phyloP scores from a whole-genome alignment of 768 basidiomycete genomes.

The Phlegmacium glaucopus region DNA sequence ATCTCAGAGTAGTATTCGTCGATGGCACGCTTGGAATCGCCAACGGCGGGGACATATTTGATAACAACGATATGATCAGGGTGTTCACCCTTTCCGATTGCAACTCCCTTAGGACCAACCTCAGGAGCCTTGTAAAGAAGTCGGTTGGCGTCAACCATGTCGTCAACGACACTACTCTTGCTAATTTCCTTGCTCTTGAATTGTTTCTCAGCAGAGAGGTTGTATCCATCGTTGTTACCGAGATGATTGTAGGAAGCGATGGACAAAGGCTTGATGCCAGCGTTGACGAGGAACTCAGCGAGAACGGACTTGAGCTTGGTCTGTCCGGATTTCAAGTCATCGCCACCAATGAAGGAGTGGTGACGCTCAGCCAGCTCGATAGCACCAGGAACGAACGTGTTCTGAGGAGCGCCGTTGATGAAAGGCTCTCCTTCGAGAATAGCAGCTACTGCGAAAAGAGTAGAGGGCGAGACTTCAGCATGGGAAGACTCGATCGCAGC shows the following conservation, averaged over 20 bases:
- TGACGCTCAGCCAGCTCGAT: conserved; percentile 89
- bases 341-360: conserved; percentile 92
- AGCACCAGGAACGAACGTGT: conserved; percentile 96
- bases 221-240: conserved; percentile 96
- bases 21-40: conserved; percentile 96
- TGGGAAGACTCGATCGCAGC: conserved; percentile 80
- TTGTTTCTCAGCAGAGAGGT: conserved; percentile 85
- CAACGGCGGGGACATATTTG: conserved; percentile 95
- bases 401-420: conserved; percentile 97
- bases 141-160: conserved; percentile 93
- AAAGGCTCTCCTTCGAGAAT: conserved; percentile 97
- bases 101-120: conserved; percentile 44
- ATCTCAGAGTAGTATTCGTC: conserved; percentile 99
- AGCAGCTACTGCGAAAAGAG: conserved; percentile 91
- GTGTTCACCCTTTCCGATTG: conserved; percentile 84
- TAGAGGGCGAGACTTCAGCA: conserved; percentile 94
- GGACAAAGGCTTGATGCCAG: conserved; percentile 95
- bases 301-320: conserved; percentile 96
- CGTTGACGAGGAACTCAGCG: conserved; percentile 98
- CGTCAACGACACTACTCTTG: conserved; percentile 96
- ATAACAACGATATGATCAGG: conserved; percentile 97
- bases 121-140: conserved; percentile 85
- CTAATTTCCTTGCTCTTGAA: conserved; percentile 99
- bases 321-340: conserved; percentile 97
- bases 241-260: conserved; percentile 99